Evolutionary conservation across 805 yeast species (phyloP).

Genomic region (Zygoascus biomembranicola): DNA sequence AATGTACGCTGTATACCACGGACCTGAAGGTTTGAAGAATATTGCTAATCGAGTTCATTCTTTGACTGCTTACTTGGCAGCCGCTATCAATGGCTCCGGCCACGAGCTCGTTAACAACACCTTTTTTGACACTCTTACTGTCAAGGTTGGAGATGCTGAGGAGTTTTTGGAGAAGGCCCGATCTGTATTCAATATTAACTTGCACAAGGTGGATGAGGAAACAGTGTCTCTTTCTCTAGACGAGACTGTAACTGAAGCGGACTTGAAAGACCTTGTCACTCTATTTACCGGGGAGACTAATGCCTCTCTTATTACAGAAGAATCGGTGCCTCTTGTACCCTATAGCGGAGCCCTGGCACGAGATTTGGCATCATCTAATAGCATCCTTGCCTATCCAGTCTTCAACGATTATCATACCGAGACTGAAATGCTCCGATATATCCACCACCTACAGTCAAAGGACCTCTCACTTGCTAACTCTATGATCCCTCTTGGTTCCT

Average conservation of each 20-base stretch:
- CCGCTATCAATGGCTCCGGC: constrained; percentile 36
- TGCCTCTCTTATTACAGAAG: constrained; percentile 23
- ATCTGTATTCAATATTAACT: constrained; percentile 56
- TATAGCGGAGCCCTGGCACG: constrained; percentile 22
- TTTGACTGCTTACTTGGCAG: constrained; percentile 63
- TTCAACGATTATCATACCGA: constrained; percentile 88
- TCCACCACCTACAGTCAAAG: constrained; percentile 74
- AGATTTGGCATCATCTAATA: constrained; percentile 11
- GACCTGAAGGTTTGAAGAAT: constrained; percentile 72
- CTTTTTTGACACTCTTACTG: constrained; percentile 85
- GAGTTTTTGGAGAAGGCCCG: constrained; percentile 52
- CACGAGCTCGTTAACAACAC: constrained; percentile 48
- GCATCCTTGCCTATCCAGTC: constrained; percentile 55
- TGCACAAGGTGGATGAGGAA: constrained; percentile 55
- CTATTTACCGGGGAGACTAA: constrained; percentile 42
- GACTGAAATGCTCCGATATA: constrained; percentile 87
- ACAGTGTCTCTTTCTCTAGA: constrained; percentile 80
- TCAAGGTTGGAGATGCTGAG: constrained; percentile 47
- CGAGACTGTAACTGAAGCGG: constrained; percentile 67
- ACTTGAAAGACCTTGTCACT: constrained; percentile 47
- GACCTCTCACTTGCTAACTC: constrained; percentile 92
- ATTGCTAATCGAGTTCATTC: constrained; percentile 76
- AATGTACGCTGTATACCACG: constrained; percentile 94
- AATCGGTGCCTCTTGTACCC: constrained; percentile 33
- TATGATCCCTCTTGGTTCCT: constrained; percentile 95